Base-by-base conservation (phyloP, 148 eudicot genomes). In the Chenopodium album region DNA sequence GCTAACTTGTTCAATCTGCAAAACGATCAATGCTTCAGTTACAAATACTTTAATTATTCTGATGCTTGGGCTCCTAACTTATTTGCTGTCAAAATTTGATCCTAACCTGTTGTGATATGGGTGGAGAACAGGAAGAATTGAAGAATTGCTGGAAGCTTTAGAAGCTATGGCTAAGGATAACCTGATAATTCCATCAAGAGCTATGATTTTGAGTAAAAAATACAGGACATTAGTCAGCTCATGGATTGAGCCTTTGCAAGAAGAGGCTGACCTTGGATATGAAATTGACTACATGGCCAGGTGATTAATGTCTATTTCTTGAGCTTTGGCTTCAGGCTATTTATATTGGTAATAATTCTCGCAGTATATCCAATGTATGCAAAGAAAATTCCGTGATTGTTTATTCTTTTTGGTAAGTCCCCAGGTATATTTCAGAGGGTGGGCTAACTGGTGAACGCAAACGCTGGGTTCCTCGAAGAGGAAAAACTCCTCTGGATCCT, bases 211-310 rank as follows among this genome's bases (percentile, higher is more conserved):
- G 88, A 96, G 90, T 90, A 91, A 84, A 84, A 96, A 96, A 80
- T 96, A 96, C 83, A 89, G 99, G 78, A 89, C 98, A 32, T 74
- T 96, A 81, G 95, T 96, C 80, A 94, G 99, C 86, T 96, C 99
- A 67, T 96, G 99, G 99, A 94, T 96, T 87, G 99, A 96, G 85
- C 99, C 99, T 82, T 85, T 96, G 88, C 97, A 94, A 78, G 98
- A 94, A 81, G 99, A 96, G 88, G 99, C 99, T 85, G 99, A 96
- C 79, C 92, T 94, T 79, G 99, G 99, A 85, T 91, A 89, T 73
- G 98, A 94, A 82, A 86, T 96, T 83, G 99, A 96, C 85, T 96
- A 96, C 81, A 86, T 94, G 52, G 93, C 93, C 85, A 96, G 99
- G 99, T 94, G 62, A 76, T 75, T 50, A 78, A 54, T 73, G 67